These are phyloP conservation scores for Hyphopichia khmerensis DNA, from an alignment of 1,139 yeast species.

Conservation along the genomic window DNA sequence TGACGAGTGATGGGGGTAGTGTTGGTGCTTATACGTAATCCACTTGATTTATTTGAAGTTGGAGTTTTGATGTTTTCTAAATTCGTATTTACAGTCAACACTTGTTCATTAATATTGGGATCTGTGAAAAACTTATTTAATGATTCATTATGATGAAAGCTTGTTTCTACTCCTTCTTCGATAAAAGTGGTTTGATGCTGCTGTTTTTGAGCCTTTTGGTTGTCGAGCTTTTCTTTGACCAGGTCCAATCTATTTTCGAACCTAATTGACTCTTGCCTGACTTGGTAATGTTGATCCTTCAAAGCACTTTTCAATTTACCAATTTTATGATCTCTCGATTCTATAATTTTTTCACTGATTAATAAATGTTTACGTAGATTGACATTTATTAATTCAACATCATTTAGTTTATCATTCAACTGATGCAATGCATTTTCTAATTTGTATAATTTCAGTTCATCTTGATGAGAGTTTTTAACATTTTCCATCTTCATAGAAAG, in stretches of 20 bases:
- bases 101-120: constrained; percentile 2
- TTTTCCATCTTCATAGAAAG: constrained; percentile 36
- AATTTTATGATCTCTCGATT: constrained; percentile 60
- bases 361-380: constrained; percentile 46
- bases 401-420: constrained; percentile 38
- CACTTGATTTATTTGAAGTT: neutral
- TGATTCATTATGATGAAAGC: neutral
- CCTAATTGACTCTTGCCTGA: constrained; percentile 49
- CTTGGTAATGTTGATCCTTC: constrained; percentile 49
- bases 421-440: constrained; percentile 40
- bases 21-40: neutral
- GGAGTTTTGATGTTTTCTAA: neutral
- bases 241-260: constrained; percentile 52
- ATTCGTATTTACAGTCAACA: constrained; percentile 6
- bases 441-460: constrained; percentile 39
- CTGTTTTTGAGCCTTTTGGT: constrained; percentile 3
- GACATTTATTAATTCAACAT: constrained; percentile 38
- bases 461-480: constrained; percentile 42
- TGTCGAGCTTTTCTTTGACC: constrained; percentile 40
- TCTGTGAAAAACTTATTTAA: neutral
- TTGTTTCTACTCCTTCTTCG: constrained; percentile 1
- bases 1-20: constrained; percentile 2
- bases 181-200: constrained; percentile 1
- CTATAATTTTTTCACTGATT: constrained; percentile 58
- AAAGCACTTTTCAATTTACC: constrained; percentile 52